Evolutionary conservation across 148 eudicot species (phyloP).

Genomic region (Selenicereus undatus): DNA sequence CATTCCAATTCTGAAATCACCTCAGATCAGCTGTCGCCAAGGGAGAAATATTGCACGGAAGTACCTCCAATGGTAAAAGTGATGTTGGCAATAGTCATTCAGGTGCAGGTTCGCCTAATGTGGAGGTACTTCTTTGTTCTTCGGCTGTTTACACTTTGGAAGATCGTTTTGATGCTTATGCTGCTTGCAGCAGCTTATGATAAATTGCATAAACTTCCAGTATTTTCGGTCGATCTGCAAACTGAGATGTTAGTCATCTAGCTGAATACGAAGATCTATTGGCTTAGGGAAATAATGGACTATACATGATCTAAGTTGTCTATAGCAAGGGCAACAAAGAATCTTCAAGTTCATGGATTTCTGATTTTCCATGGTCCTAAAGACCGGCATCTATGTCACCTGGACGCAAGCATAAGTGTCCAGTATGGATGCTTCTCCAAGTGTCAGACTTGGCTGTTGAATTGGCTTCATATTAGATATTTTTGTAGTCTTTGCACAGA

Average conservation of each 20-base stretch:
- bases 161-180: background rate
- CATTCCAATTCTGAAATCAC: background rate
- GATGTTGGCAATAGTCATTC: constrained; percentile 21
- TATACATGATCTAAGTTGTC: constrained; percentile 1
- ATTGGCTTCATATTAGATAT: too few species aligned
- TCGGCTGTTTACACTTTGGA: background rate
- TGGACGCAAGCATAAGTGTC: background rate
- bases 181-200: background rate
- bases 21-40: constrained; percentile 54
- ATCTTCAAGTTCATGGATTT: background rate
- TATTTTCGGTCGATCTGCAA: background rate
- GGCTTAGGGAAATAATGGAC: background rate
- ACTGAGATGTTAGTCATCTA: background rate
- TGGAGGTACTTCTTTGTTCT: constrained; percentile 38
- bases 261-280: background rate
- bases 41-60: constrained; percentile 47
- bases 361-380: background rate
- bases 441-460: background rate
- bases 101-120: constrained; percentile 28
- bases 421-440: background rate
- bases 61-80: constrained; percentile 26
- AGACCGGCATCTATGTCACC: background rate
- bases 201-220: constrained; percentile 1
- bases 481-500: background rate
- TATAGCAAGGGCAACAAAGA: background rate